Evolutionary conservation across 352 stramenopile species (phyloP), one percentile per base, ranked within the genome.

Genomic region (Elongisporangium prolatum): DNA sequence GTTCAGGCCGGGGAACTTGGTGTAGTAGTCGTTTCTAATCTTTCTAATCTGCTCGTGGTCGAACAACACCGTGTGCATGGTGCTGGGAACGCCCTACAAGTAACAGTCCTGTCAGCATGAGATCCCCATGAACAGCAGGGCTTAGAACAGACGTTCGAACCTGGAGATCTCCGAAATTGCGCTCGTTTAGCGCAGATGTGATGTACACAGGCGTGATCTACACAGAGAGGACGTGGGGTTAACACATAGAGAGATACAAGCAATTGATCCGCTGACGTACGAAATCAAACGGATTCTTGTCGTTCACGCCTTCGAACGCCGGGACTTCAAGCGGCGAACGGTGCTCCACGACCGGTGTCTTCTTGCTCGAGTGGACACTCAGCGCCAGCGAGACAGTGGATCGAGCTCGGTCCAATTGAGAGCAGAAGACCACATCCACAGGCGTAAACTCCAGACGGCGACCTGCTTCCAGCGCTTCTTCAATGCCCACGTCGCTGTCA

Each of bases 401-500:
- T 37, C 82, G 78, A 38, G 84, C 84, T 40, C 84, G 84, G 56
- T 93, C 84, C 84, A 91, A 89, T 54, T 93, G 80, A 40, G 84
- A 93, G 70, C 82, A 91, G 63, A 93, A 93, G 21, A 93, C 84
- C 28, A 93, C 60, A 63, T 93, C 84, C 52, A 93, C 82, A 11
- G 81, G 84, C 59, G 84, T 84, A 60, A 86, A 81, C 61, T 91
- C 77, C 49, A 93, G 68, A 14, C 77, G 72, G 64, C 87, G 84
- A 28, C 84, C 84, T 16, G 84, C 84, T 38, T 93, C 81, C 21
- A 88, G 86, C 14, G 84, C 84, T 61, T 93, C 84, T 48, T 91
- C 78, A 71, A 93, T 92, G 59, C 84, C 84, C 28, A 91, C 79
- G 49, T 89, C 84, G 66, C 81, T 80, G 40, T 25, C 18, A 20